These are phyloP conservation scores for Penicillium sp. DNA, from an alignment of 2,329 filamentous ascomycete species.

Conservation along the genomic window DNA sequence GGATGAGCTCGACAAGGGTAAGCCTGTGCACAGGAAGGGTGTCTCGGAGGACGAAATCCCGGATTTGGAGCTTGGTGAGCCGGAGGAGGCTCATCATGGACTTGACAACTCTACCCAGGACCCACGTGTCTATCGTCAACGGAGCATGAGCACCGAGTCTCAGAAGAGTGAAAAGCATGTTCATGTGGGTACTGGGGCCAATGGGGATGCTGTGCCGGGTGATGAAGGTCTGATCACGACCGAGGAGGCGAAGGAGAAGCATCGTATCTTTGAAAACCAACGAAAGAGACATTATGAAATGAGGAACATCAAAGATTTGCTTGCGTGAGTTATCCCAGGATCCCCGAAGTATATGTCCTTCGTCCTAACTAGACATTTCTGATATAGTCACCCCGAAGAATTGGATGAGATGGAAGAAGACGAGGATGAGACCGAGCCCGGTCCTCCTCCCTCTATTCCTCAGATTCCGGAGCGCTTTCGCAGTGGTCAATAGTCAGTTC, in stretches of 20 bases:
- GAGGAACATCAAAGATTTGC: conserved; percentile 84
- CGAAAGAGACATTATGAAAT: conserved; percentile 99
- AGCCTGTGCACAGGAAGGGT: conserved; percentile 43
- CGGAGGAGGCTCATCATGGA: conserved; percentile 68
- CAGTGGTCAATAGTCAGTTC: conserved; percentile 22
- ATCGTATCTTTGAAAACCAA: conserved; percentile 84
- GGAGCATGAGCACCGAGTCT: conserved; percentile 43
- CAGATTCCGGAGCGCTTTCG: conserved; percentile 32
- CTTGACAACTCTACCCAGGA: conserved; percentile 28
- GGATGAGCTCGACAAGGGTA: conserved; percentile 62
- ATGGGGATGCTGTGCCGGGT: conserved; percentile 37
- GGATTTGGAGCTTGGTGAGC: conserved; percentile 86
- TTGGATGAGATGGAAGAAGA: conserved; percentile 61
- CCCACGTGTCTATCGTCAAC: conserved; percentile 46
- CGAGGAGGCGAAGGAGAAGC: conserved; percentile 81
- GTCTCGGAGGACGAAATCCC: conserved; percentile 77
- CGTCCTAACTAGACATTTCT: conserved; percentile 7
- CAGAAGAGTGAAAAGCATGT: conserved; percentile 69
- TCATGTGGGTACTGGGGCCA: conserved; percentile 63
- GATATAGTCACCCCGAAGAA: conserved; percentile 60
- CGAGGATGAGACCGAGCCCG: conserved; percentile 23
- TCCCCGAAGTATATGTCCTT: neutral
- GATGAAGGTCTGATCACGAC: conserved; percentile 56
- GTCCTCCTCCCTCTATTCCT: conserved; percentile 32
- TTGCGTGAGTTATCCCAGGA: conserved; percentile 60